Conservation (phyloP, 2,329 filamentous ascomycete species). For the Monilinia laxa region DNA sequence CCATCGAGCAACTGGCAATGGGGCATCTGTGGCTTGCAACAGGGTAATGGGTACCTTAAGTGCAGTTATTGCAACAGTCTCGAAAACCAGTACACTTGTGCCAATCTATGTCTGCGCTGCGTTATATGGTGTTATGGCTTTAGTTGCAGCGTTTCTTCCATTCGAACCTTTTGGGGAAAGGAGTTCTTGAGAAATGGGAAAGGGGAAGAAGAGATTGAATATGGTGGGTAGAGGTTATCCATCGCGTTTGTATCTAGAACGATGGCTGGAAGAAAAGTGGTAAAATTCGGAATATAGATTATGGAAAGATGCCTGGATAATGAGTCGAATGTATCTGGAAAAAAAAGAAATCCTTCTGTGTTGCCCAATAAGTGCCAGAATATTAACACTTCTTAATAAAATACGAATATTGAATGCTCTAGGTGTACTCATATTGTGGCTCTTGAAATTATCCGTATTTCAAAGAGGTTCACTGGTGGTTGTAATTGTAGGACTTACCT, state of each 20-base stretch:
- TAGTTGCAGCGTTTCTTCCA: slow-evolving; percentile 58
- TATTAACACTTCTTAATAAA: too few species aligned
- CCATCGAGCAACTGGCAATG: slow-evolving; percentile 73
- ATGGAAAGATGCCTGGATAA: background rate
- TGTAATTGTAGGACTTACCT: too few species aligned
- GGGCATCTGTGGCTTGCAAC: slow-evolving; percentile 68
- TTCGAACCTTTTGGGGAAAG: slow-evolving; percentile 65
- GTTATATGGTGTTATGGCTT: slow-evolving; percentile 61
- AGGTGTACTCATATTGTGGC: too few species aligned
- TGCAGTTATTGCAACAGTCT: slow-evolving; percentile 63
- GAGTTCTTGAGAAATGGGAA: slow-evolving; percentile 45
- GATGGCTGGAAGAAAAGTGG: background rate
- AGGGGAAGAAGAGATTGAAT: background rate
- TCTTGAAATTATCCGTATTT: too few species aligned
- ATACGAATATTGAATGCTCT: too few species aligned
- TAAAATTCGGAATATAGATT: background rate
- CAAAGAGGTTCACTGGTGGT: too few species aligned
- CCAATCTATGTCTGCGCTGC: slow-evolving; percentile 70
- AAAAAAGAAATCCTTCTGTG: too few species aligned
- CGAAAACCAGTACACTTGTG: slow-evolving; percentile 58
- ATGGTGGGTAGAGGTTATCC: background rate
- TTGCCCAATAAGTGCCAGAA: background rate
- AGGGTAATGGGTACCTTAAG: slow-evolving; percentile 72
- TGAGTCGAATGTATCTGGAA: background rate
- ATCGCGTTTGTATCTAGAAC: background rate